Base-by-base conservation (phyloP, 2,329 filamentous ascomycete species). In the Raffaelea arxii region DNA sequence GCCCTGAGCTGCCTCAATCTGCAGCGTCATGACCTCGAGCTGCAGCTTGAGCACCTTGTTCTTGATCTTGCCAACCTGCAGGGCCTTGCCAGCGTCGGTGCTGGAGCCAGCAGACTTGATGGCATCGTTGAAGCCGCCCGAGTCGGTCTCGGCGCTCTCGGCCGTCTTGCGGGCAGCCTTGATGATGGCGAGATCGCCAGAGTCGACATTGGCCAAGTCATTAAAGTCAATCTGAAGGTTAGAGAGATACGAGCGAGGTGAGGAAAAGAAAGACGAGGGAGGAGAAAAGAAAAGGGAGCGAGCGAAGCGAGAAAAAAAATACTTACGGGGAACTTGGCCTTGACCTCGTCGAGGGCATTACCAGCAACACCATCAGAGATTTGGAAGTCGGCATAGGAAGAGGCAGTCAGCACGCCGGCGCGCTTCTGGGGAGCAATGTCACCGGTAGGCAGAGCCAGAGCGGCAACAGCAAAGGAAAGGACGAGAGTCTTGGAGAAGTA, bases 1-100 rank as follows among this genome's bases (percentile, higher is more conserved):
- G 24, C 61, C 56, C 57, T 77, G 68, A 0, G 74, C 75, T 49
- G 67, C 62, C 56, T 77, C 60, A 45, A 77, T 72, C 60, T 73
- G 61, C 36, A 78, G 64, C 40, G 64, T 63, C 47, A 76, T 55
- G 3, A 73, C 67, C 55, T 75, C 68, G 16, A 76, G 68, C 61
- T 70, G 65, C 42, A 78, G 62, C 65, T 78, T 79, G 44, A 78
- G 60, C 22, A 79, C 72, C 65, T 78, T 78, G 65, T 78, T 78
- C 68, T 78, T 77, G 56, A 69, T 78, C 64, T 78, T 78, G 54
- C 75, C 74, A 43, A 65, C 65, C 61, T 74, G 63, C 16, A 78
- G 64, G 11, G 71, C 70, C 35, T 63, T 48, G 36, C 57, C 68
- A 0, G 64, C 67, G 2, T 64, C 60, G 12, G 63, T 57, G 19